Evolutionary conservation across 106 monocot genomes (phyloP), one percentile per base, ranked within the genome.

Genomic region (Platanthera guangdongensis): DNA sequence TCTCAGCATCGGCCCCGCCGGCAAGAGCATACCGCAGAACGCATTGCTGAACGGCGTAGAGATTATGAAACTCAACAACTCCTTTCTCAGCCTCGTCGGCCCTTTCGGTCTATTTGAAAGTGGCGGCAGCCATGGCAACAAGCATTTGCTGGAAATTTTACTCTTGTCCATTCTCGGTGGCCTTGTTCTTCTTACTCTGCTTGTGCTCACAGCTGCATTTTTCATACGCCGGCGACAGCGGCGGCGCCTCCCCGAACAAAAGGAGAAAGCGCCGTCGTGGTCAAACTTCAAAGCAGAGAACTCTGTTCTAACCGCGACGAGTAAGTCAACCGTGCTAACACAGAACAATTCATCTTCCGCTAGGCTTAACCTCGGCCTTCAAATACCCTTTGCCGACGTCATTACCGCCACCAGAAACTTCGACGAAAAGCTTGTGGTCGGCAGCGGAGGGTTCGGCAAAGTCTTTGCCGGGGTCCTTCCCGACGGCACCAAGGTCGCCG

Each of bases 41-140:
- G 92, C 87, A 0, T 45, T 87, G 0, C 81, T 92, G 4, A 92
- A 92, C 55, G 92, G 92, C 1, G 47, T 92, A 32, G 92, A 92
- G 80, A 87, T 92, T 30, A 77, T 89, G 73, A 89, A 80, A 74
- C 47, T 89, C 8, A 81, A 62, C 75, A 68, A 76, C 60, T 62
- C 75, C 10, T 4, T 55, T 15, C 11, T 54, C 9, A 69, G 75
- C 59, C 80, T 81, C 52, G 50, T 47, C 63, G 78, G 81, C 25
- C 6, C 72, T 5, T 18, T 68, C 52, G 74, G 67, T 45, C 64
- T 74, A 5, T 15, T 19, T 4, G 9, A 6, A 1, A 9, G 7
- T n/a, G 9, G 15, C 46, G 5, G 11, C 8, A 50, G 7, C 45
- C 32, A 69, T 7, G 76, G 52, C 4, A 67, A 63, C 8, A 39